phyloP scores from a whole-genome alignment of 306 rosid genomes.

The Citrullus amarus region DNA sequence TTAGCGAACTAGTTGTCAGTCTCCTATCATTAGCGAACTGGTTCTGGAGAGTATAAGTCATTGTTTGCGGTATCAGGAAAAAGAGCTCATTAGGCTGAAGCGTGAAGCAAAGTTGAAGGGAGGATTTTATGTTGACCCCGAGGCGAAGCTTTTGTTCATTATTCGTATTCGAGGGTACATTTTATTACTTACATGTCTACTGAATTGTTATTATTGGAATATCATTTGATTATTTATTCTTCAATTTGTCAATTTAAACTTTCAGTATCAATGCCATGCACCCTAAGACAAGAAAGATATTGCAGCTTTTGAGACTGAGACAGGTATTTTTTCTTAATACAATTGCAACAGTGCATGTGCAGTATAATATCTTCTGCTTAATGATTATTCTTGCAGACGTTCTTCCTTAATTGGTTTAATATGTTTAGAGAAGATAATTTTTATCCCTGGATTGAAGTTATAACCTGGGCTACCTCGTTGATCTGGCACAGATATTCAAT shows the following conservation, averaged over 20 bases:
- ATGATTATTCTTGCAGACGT: not conserved
- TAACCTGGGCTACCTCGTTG: not conserved
- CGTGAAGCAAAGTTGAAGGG: slow-evolving; percentile 90
- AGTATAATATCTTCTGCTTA: not conserved
- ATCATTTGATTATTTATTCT: not conserved
- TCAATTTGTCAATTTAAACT: not conserved
- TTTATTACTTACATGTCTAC: not conserved
- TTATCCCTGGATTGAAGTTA: not conserved
- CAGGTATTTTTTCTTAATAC: slow-evolving; percentile 31
- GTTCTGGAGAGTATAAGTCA: not conserved
- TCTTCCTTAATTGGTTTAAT: not conserved
- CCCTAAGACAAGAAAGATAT: slow-evolving; percentile 63
- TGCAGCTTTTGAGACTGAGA: slow-evolving; percentile 83
- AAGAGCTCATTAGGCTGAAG: slow-evolving; percentile 47
- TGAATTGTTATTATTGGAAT: not conserved
- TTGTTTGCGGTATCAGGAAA: slow-evolving; percentile 31
- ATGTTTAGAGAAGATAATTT: not conserved
- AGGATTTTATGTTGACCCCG: slow-evolving; percentile 90
- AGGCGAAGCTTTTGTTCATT: slow-evolving; percentile 73
- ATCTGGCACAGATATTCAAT: slow-evolving; percentile 53
- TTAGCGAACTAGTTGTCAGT: not conserved
- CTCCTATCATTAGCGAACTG: no score
- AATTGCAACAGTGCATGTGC: not conserved
- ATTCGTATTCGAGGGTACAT: slow-evolving; percentile 79
- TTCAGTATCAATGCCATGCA: slow-evolving; percentile 82